Percentiles rank a stretch among this genome's conserved stretches.
phyloP scores from a whole-genome alignment of 176 grass and related monocot genomes.

The Cenchrus fungigraminus region DNA sequence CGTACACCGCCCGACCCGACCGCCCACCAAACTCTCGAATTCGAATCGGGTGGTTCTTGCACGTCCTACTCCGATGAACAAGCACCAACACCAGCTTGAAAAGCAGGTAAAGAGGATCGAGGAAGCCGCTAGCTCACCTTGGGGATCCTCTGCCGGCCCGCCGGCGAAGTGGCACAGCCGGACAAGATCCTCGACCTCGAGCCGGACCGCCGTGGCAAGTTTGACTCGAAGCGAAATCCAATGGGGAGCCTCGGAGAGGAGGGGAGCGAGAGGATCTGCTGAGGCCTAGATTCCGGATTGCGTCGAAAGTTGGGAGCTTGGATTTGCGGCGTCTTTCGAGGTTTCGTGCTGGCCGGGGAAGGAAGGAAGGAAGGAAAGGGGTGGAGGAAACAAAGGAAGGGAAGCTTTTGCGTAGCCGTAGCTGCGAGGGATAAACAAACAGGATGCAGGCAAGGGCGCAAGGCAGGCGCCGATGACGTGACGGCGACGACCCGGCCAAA shows the following conservation, averaged over 20 bases:
- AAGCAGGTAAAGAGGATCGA: not conserved
- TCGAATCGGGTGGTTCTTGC: not conserved
- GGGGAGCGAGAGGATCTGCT: conserved; percentile 8
- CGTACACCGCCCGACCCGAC: not conserved
- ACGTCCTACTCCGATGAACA: not conserved
- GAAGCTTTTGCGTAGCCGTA: not conserved
- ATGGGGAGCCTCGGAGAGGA: not conserved
- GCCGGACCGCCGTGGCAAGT: not conserved
- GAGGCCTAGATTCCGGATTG: not conserved
- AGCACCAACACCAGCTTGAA: not conserved
- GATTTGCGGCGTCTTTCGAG: not conserved
- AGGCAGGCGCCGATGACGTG: not conserved
- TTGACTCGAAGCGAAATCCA: not conserved
- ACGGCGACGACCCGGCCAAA: not conserved
- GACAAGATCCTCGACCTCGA: conserved; percentile 9
- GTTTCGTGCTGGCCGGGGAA: not conserved
- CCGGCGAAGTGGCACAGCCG: not conserved
- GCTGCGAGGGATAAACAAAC: conserved; percentile 1
- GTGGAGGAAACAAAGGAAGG: not conserved
- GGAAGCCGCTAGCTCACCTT: conserved; percentile 22
- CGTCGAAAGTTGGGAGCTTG: not conserved
- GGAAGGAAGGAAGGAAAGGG: not conserved
- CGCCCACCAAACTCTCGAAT: not conserved
- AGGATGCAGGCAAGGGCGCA: not conserved
- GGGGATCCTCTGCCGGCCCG: not conserved